Base-by-base conservation (phyloP, 805 yeast species). In the Wickerhamiella sorbophila region DNA sequence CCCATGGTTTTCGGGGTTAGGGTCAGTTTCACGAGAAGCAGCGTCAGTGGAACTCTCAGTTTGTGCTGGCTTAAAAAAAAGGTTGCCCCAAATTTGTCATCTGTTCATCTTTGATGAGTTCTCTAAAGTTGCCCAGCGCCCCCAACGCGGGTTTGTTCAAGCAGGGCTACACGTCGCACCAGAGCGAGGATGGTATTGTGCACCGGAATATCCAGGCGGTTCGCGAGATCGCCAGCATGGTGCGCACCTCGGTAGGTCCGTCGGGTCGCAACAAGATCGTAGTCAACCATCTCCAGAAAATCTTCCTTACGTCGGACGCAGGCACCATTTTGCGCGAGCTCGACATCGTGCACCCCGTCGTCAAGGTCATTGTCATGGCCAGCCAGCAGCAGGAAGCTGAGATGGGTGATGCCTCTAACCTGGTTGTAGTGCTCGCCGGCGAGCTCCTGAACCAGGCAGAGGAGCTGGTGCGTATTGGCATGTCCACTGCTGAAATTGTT, bases 271-370 rank as follows among this genome's bases (percentile, higher is more conserved):
- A 87, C 63, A 91, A 91, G 71, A 85, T 91, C 60, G 80, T 91
- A 53, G 95, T 91, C 43, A 88, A 88, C 64, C 74, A 83, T 53
- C 64, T 83, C 51, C 86, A 85, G 45, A 85, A 79, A 58, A 79
- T 84, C 19, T 84, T 86, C 59, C 75, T 91, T 48, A 91, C 97
- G 34, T 84, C 84, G 52, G 98, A 91, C 60, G 96, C 97, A n/a
- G 95, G 96, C 31, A 91, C 98, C 5, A 91, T 91, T 79, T 69
- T 91, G 46, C 75, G 80, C 50, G 97, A 91, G 61, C 67, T 88
- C 43, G 96, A 88, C 48, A 85, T 88, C 50, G 86, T 91, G 37
- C 97, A 88, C 60, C 98, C 98, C 4, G 97, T 95, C 2, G 98
- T 91, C 9, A 91, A 88, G 62, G 75, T 91, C 37, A 72, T 91